Percentiles rank a stretch among this genome's conserved stretches.
Conservation (phyloP, 371 early-diverging fungal species). For the Conidiobolus incongruus region DNA sequence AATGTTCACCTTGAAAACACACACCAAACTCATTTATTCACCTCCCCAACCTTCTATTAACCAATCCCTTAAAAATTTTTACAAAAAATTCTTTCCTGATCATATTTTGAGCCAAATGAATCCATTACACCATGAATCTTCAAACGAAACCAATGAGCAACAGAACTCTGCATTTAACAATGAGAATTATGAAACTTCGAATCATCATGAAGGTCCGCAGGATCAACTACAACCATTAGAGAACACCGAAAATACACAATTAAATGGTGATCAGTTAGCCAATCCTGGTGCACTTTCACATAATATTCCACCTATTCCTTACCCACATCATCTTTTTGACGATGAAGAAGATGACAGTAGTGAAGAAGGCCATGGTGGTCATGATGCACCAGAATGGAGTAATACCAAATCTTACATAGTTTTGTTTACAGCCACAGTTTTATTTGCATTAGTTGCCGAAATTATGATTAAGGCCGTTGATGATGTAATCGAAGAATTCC, state of each 20-base stretch:
- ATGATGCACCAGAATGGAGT: slow-evolving; percentile 87
- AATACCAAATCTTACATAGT: slow-evolving; percentile 55
- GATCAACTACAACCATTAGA: too few species aligned
- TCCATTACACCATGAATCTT: too few species aligned
- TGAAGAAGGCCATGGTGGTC: slow-evolving; percentile 48
- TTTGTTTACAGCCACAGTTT: slow-evolving; percentile 54
- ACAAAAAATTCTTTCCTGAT: slow-evolving; percentile 10
- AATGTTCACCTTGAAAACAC: slow-evolving; percentile 82
- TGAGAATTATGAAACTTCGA: too few species aligned
- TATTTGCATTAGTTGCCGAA: slow-evolving; percentile 74
- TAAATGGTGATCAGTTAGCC: too few species aligned
- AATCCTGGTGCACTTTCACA: too few species aligned
- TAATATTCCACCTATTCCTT: too few species aligned
- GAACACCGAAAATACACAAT: too few species aligned
- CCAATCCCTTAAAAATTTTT: slow-evolving; percentile 10
- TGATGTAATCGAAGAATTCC: slow-evolving; percentile 28
- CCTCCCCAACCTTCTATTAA: slow-evolving; percentile 9
- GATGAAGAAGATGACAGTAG: slow-evolving; percentile 25
- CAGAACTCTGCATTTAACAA: too few species aligned
- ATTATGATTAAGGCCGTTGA: slow-evolving; percentile 57
- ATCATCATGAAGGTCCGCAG: too few species aligned
- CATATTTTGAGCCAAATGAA: slow-evolving; percentile 4
- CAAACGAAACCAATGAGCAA: too few species aligned
- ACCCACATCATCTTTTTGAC: too few species aligned
- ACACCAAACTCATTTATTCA: slow-evolving; percentile 35